Evolutionary conservation across 257 asterid species (phyloP), one percentile per base, ranked within the genome.

Genomic region (Euphrasia confusa): DNA sequence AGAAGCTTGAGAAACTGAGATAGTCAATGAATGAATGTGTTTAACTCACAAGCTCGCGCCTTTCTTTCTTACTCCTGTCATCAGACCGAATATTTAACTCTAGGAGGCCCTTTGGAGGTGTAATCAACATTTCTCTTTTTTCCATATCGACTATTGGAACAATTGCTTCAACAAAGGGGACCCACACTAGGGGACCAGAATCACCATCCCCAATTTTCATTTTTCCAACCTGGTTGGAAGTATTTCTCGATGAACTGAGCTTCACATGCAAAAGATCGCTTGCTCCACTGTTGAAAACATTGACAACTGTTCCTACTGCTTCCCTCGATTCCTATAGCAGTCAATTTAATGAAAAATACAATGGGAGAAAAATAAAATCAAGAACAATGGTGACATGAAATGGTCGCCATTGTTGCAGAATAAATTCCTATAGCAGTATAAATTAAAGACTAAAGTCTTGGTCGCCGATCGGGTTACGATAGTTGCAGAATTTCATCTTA

Each of bases 21-120:
- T 7, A 7, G 10, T 60, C 32, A 63, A 68, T 67, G 39, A 10
- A 55, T 42, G 54, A 65, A 70, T 68, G 60, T 72, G 73, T 68
- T 60, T 71, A 72, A 68, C 99, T 92, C 82, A 92, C 99, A 80
- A 84, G 82, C 78, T 84, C 93, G 8, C 96, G 97, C 73, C 99
- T 92, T 80, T 92, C 97, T 84, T 89, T 92, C 87, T 92, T 92
- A 82, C 94, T 76, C 76, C 78, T 89, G 69, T 80, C 95, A 70
- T 86, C 80, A 55, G 86, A 28, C 65, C 95, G 95, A 52, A 92
- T 60, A 68, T 92, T 92, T 73, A 92, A 77, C 70, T 84, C 95
- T 65, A 92, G 75, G 53, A 92, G 95, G 67, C 99, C 99, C 79
- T 86, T 85, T 18, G 99, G 99, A 70, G 99, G 99, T 63, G 95